phyloP scores from a whole-genome alignment of 306 rosid species.

The Hippophae rhamnoides region DNA sequence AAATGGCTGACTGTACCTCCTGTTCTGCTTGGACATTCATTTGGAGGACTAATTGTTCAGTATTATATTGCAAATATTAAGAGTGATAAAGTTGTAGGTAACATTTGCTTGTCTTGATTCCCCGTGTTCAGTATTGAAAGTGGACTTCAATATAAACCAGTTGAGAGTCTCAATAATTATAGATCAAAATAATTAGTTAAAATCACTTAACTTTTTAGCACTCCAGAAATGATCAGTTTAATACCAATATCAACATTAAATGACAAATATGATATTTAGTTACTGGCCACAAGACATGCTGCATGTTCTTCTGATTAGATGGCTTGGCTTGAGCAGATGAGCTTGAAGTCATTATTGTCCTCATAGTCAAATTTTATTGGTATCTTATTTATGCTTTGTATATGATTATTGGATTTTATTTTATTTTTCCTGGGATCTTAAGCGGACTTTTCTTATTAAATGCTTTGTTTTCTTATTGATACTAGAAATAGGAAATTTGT shows the following conservation, averaged over 20 bases:
- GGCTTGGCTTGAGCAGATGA: not conserved
- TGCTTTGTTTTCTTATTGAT: slow-evolving; percentile 17
- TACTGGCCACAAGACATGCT: not conserved
- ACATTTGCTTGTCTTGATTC: slow-evolving; percentile 14
- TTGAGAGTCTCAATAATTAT: not conserved
- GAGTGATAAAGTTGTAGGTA: slow-evolving; percentile 38
- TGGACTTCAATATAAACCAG: not conserved
- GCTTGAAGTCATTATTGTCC: not conserved
- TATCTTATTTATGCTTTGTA: not conserved
- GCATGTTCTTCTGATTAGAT: not conserved
- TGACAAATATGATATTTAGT: not conserved
- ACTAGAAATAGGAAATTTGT: slow-evolving; percentile 27
- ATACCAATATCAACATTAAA: too few relatives aligned
- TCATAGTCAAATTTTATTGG: not conserved
- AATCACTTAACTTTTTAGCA: too few relatives aligned
- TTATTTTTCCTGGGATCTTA: not conserved
- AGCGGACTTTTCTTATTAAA: not conserved
- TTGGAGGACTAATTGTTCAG: slow-evolving; percentile 84
- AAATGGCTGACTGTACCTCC: slow-evolving; percentile 41
- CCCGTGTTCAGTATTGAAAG: not conserved
- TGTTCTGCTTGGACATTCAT: slow-evolving; percentile 76
- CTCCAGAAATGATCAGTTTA: too few relatives aligned
- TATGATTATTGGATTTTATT: not conserved
- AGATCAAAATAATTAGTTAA: too few relatives aligned
- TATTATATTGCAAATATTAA: slow-evolving; percentile 50